phyloP scores from a whole-genome alignment of 108 stramenopile genomes.

The Skeletonema marinoi region DNA sequence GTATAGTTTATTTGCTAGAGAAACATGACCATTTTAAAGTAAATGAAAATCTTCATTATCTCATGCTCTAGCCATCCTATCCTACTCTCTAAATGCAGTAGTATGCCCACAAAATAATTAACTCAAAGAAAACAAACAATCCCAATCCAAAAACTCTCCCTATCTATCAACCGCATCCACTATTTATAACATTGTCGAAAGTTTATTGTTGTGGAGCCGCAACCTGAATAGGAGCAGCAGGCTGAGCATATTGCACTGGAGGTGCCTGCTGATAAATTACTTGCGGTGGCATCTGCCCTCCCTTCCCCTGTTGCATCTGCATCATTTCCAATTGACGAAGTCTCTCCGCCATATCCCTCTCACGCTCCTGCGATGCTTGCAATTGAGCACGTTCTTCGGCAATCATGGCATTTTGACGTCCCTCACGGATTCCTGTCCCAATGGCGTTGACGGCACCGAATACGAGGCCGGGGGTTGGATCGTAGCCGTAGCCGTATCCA shows the following conservation, averaged over 20 bases:
- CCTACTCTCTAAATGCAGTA: neutral
- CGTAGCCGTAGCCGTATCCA: conserved; percentile 17
- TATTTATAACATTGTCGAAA: no score
- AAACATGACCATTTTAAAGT: neutral
- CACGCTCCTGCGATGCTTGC: conserved; percentile 24
- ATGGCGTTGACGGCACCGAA: conserved; percentile 41
- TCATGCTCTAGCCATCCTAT: neutral
- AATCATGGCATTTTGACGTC: conserved; percentile 47
- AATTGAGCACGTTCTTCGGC: conserved; percentile 35
- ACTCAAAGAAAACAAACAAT: neutral
- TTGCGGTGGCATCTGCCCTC: conserved; percentile 1
- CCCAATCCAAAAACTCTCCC: neutral
- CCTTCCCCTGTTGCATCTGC: conserved; percentile 36
- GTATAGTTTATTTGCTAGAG: neutral
- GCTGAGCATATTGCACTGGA: neutral
- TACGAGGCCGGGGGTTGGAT: conserved; percentile 45
- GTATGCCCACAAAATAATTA: neutral
- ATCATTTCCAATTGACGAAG: conserved; percentile 47
- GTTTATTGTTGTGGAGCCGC: conserved; percentile 3
- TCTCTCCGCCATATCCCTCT: conserved; percentile 42
- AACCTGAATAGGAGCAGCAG: conserved; percentile 1
- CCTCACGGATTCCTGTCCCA: conserved; percentile 45
- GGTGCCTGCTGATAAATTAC: neutral
- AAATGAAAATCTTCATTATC: neutral
- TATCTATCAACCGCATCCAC: neutral